A percentile compares a stretch with the other conserved stretches of the same genome.
Evolutionary conservation across 2,329 filamentous ascomycete species (phyloP).

Genomic region (Venturia oleaginea): DNA sequence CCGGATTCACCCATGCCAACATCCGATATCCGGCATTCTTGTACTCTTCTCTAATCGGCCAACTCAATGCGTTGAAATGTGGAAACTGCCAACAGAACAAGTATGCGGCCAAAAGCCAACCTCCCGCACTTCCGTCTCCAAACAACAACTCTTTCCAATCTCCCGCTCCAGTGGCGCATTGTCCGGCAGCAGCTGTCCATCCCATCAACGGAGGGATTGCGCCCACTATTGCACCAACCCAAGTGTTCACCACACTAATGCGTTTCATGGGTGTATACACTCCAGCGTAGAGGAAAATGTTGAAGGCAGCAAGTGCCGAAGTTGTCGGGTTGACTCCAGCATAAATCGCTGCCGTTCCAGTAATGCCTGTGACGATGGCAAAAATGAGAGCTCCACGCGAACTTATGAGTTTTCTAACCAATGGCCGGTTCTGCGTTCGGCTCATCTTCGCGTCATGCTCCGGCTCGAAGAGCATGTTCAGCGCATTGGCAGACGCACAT

Average conservation of each 20-base stretch:
- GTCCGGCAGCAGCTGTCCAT: slow-evolving; percentile 89
- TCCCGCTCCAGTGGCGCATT: slow-evolving; percentile 51
- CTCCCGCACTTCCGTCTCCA: slow-evolving; percentile 60
- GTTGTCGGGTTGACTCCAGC: slow-evolving; percentile 92
- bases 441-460: slow-evolving; percentile 86
- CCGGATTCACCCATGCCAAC: slow-evolving; percentile 82
- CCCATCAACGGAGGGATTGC: slow-evolving; percentile 96
- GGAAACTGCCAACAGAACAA: slow-evolving; percentile 97
- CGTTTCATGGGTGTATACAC: slow-evolving; percentile 91
- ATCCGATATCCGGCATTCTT: slow-evolving; percentile 56
- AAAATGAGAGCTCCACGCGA: slow-evolving; percentile 65
- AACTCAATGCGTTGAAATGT: slow-evolving; percentile 92
- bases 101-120: slow-evolving; percentile 78
- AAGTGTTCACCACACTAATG: slow-evolving; percentile 79
- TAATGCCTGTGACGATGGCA: slow-evolving; percentile 60
- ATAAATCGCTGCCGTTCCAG: slow-evolving; percentile 67
- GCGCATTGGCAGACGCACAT: slow-evolving; percentile 81
- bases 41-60: slow-evolving; percentile 85
- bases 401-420: slow-evolving; percentile 73
- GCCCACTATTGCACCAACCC: slow-evolving; percentile 87
- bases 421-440: slow-evolving; percentile 80
- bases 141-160: slow-evolving; percentile 67
- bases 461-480: slow-evolving; percentile 96
- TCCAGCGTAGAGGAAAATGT: slow-evolving; percentile 84
- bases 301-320: slow-evolving; percentile 71